Evolutionary conservation across 225 moss, liverwort and hornwort species (phyloP), one percentile per base, ranked within the genome.

Genomic region (Sphagnum contortum): DNA sequence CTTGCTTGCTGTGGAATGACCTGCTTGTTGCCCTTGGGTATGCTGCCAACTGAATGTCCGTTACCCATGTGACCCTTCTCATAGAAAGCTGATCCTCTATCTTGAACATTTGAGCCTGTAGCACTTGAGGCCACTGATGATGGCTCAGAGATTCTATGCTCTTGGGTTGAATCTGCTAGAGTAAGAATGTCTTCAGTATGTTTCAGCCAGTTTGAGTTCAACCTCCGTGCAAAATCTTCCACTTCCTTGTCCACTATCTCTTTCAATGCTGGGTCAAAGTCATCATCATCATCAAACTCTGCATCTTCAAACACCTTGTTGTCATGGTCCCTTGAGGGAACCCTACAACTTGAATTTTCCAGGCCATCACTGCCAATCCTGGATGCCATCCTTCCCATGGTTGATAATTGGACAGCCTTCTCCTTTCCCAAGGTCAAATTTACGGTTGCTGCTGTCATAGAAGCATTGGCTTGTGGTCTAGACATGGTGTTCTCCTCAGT

Each of bases 241-340:
- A 91, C 91, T 72, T 91, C 91, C 62, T 82, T 88, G 72, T 91
- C 91, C 29, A 91, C 83, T 59, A 84, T 88, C 68, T 91, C 91
- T 74, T 88, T 88, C 83, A 91, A 82, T 49, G 80, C 88, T 11
- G 91, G 91, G 66, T 91, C 91, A 68, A 91, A 73, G 14, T 88
- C 91, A 47, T 91, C 91, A 46, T 91, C 88, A 12, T 88, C 81
- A 6, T 88, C 91, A 73, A 64, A 76, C 60, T 76, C 68, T 7
- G 60, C 76, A 8, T 91, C 91, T 54, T 91, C 88, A 52, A 91
- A 88, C 63, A 57, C 67, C 70, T 80, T 80, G 29, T 29, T 29
- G 44, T 63, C 73, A 66, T 75, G 76, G 50, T 76, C 67, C 51
- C 73, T 68, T 48, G 57, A 57, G 45, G 70, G 67, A 69, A 73